phyloP scores from a whole-genome alignment of 2,329 filamentous ascomycete genomes.

The Pestalotiopsis sp. region DNA sequence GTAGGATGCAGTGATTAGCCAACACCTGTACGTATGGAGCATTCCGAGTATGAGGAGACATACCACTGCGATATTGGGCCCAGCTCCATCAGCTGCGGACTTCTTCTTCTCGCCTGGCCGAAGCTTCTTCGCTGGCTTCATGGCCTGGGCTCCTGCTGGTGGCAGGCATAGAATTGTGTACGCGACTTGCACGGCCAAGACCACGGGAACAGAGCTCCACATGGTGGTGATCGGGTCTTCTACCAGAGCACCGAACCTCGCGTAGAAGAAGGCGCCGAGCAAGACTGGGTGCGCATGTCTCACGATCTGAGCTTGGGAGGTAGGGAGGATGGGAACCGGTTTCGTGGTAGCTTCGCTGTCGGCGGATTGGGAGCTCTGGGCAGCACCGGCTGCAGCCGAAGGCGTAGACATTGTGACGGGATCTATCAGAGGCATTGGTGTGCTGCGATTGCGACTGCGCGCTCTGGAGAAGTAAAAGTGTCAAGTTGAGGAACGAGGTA shows the following conservation, averaged over 20 bases:
- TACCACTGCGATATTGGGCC: conserved; percentile 51
- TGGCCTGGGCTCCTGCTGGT: conserved; percentile 51
- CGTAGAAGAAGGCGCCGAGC: conserved; percentile 64
- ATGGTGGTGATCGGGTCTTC: conserved; percentile 70
- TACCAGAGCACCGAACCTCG: conserved; percentile 69
- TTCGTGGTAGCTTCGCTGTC: conserved; percentile 32
- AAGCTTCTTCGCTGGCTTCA: conserved; percentile 48
- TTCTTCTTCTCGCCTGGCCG: conserved; percentile 60
- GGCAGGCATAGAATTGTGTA: conserved; percentile 69
- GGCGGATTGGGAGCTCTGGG: conserved; percentile 29
- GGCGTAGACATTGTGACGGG: conserved; percentile 42
- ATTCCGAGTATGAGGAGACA: conserved; percentile 24
- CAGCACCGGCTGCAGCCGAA: conserved; percentile 25
- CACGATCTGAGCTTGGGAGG: conserved; percentile 48
- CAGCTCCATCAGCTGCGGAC: conserved; percentile 38
- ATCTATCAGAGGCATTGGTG: conserved; percentile 36
- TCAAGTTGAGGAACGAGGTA: neutral
- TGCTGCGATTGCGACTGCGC: neutral
- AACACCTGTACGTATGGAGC: neutral
- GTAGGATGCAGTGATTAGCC: neutral
- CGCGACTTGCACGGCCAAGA: conserved; percentile 65
- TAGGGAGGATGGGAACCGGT: conserved; percentile 40
- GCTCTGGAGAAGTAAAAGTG: neutral
- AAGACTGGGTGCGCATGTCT: conserved; percentile 70
- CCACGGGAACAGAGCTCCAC: conserved; percentile 59